A percentile compares a stretch with the other conserved stretches of the same genome.
Evolutionary conservation across 1,139 yeast genomes (phyloP).

Genomic region (Suhomyces bolitotheri): DNA sequence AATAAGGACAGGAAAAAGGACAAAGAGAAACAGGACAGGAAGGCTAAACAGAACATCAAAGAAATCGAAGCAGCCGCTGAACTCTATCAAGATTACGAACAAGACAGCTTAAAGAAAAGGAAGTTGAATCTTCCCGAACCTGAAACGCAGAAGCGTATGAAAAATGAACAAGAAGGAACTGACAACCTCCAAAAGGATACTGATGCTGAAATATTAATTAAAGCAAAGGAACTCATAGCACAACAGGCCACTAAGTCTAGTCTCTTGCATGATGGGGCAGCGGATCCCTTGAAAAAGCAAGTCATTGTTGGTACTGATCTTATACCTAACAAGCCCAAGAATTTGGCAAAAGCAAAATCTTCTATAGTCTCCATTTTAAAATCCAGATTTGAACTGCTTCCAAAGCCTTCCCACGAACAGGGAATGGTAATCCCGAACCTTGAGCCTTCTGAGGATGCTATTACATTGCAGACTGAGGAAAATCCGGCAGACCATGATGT

Average conservation of each 20-base stretch:
- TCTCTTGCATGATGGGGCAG: slow-evolving; percentile 14
- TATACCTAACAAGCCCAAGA: no score
- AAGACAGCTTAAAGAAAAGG: slow-evolving; percentile 49
- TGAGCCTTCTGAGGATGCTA: slow-evolving; percentile 24
- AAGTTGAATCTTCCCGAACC: slow-evolving; percentile 59
- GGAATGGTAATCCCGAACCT: slow-evolving; percentile 30
- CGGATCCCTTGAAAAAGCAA: neutral
- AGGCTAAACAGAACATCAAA: slow-evolving; percentile 20
- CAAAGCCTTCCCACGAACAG: slow-evolving; percentile 29
- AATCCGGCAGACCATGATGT: slow-evolving; percentile 15
- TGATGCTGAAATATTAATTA: slow-evolving; percentile 8
- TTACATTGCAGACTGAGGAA: slow-evolving; percentile 16
- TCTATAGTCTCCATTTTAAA: no score
- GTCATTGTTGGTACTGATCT: no score
- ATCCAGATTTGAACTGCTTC: slow-evolving; percentile 24
- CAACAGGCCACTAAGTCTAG: slow-evolving; percentile 20
- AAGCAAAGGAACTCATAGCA: slow-evolving; percentile 20
- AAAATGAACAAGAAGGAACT: slow-evolving; percentile 15
- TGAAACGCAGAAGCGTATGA: slow-evolving; percentile 1
- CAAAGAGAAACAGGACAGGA: slow-evolving; percentile 22
- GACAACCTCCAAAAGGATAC: slow-evolving; percentile 17
- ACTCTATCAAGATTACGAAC: slow-evolving; percentile 31
- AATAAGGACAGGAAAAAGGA: slow-evolving; percentile 30
- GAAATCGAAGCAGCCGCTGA: slow-evolving; percentile 37
- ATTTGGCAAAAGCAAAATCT: no score